Evolutionary conservation across 2,329 filamentous ascomycete species (phyloP), one percentile per base, ranked within the genome.

Genomic region (Dactylellina cionopaga): DNA sequence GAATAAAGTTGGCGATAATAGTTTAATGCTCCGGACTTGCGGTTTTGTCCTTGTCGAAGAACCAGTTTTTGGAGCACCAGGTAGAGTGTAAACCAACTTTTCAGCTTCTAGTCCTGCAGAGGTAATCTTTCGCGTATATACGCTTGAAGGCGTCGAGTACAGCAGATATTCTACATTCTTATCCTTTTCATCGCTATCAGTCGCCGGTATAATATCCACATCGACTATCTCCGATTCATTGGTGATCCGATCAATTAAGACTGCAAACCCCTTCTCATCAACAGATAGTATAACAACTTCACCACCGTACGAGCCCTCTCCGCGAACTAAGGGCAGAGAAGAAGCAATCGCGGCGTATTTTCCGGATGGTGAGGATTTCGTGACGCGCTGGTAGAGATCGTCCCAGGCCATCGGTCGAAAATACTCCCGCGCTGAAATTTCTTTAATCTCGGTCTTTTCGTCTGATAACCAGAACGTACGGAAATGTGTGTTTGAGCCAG

Each of bases 401-500:
- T 66, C 69, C 69, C 69, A 74, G 3, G 60, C 63, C 11, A 68
- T 74, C n/a, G 69, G 69, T 29, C 55, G 37, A 33, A 74, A 68
- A 51, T 66, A 68, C 31, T 74, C 62, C 24, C 59, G 59, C 1
- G 59, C 59, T 3, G 52, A 64, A 11, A 49, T 68, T 74, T 76
- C 60, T 74, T 75, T 64, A 15, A 74, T 59, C 68, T 76, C 25
- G 19, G 65, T 10, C 55, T 64, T 46, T 39, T 68, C 15, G 52
- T 56, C 29, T 58, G 56, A 44, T 43, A 76, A 25, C 74, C 68
- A 59, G 75, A 77, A 77, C n/a, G 75, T 74, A 47, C 76, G 74
- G 31, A 77, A 77, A 39, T 77, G 76, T 1, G 75, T 58, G 37
- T 77, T 77, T 13, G 74, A 74, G 13, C 75, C 75, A 5, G 62